A percentile compares a stretch with the other conserved stretches of the same genome.
phyloP scores from a whole-genome alignment of 345 rosid genomes.

The Eucalyptus urophylla region DNA sequence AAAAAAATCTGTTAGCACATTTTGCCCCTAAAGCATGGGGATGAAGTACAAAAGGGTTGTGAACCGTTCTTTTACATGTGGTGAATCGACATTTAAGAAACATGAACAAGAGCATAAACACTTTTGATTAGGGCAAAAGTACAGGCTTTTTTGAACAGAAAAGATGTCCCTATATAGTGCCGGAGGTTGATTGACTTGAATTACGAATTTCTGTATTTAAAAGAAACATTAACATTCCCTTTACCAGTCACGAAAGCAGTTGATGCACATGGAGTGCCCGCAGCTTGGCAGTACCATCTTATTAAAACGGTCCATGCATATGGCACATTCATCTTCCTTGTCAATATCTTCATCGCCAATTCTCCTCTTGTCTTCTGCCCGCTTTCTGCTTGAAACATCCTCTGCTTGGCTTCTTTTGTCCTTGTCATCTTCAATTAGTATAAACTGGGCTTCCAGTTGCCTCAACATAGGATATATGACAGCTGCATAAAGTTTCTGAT shows the following conservation, averaged over 20 bases:
- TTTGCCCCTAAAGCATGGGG: neutral
- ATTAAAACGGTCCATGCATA: constrained; percentile 53
- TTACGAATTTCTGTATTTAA: neutral
- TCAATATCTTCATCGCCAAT: constrained; percentile 10
- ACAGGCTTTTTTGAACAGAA: neutral
- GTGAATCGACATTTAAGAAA: neutral
- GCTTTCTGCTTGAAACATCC: constrained; percentile 2
- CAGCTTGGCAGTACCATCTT: constrained; percentile 53
- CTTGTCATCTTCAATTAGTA: constrained; percentile 5
- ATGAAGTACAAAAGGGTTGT: neutral
- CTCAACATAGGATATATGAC: constrained; percentile 49
- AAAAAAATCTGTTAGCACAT: neutral
- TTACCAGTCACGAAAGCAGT: constrained; percentile 65
- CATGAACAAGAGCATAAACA: neutral
- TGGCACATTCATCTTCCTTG: constrained; percentile 55
- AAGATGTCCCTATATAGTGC: neutral
- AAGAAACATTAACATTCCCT: neutral
- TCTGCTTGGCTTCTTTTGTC: neutral
- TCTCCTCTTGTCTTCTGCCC: neutral
- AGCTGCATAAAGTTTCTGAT: constrained; percentile 19
- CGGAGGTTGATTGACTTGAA: neutral
- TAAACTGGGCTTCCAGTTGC: constrained; percentile 37
- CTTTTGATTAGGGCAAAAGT: neutral
- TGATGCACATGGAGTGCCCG: constrained; percentile 49
- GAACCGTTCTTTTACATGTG: neutral